Evolutionary conservation across 1,139 yeast genomes (phyloP), one percentile per base, ranked within the genome.

Genomic region (Kodamaea suecica): DNA sequence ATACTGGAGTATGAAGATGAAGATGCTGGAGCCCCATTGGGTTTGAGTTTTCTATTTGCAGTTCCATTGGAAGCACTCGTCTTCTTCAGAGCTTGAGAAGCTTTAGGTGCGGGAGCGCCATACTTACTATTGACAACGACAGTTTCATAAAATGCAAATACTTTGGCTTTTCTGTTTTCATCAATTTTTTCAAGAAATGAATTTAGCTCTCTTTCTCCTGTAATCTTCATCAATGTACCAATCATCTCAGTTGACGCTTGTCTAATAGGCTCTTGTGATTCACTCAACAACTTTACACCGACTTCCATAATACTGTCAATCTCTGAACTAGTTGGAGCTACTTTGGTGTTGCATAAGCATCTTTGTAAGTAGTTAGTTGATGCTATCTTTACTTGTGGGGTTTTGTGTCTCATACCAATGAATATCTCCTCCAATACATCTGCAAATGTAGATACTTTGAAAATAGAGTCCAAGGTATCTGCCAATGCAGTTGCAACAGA

Each of bases 241-340:
- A 88, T 73, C 50, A 82, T 70, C 50, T 83, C 88, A 26, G 90
- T 82, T 0, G 92, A 84, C 1, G 82, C 80, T 37, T 81, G 77
- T 53, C 98, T 76, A 1, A 87, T 82, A 1, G 94, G 87, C 39
- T 87, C 95, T 53, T 84, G 87, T 0, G 95, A 81, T 45, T 92
- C 98, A 35, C 76, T 69, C 26, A 88, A 72, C 13, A 86, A 64
- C 50, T 82, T 84, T 6, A 73, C 69, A 2, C 78, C 76, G 2
- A 61, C 57, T 2, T 65, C 74, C 67, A 80, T 75, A 9, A 84
- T 78, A 7, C 55, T 51, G 42, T 80, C 84, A 30, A 79, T 58
- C 42, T 84, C 87, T 2, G 62, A 47, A 4, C 66, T 53, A 5
- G 63, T 61, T 2, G 94, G 94, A 0, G 76, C 56, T 1, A 48